Percentiles rank a stretch among this genome's conserved stretches.
These are phyloP conservation scores for Gossypium schwendimanii DNA, from an alignment of 441 rosid genomes.

Conservation along the genomic window DNA sequence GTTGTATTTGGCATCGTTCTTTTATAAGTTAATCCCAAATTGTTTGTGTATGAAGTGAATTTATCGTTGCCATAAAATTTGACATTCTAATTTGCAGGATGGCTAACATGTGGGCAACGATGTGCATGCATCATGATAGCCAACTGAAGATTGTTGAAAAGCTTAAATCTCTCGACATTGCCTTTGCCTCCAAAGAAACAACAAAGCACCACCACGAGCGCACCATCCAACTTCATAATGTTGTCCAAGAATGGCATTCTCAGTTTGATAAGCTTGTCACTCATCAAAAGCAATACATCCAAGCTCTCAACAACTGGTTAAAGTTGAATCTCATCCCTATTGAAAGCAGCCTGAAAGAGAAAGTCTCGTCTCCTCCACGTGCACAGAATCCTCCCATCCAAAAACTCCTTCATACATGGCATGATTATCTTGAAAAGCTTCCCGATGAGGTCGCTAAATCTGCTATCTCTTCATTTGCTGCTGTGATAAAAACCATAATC, in stretches of 20 bases:
- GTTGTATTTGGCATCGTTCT: neutral
- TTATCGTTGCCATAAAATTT: slow-evolving; percentile 1
- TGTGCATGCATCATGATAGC: slow-evolving; percentile 41
- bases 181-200: slow-evolving; percentile 43
- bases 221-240: slow-evolving; percentile 41
- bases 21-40: neutral
- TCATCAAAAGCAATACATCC: slow-evolving; percentile 52
- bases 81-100: slow-evolving; percentile 32
- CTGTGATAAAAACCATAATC: slow-evolving; percentile 40
- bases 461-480: slow-evolving; percentile 44
- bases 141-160: slow-evolving; percentile 42
- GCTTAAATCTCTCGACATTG: slow-evolving; percentile 44
- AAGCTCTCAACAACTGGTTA: slow-evolving; percentile 51
- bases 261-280: slow-evolving; percentile 47
- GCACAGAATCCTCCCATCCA: slow-evolving; percentile 55
- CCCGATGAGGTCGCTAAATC: slow-evolving; percentile 59
- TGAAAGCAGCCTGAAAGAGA: slow-evolving; percentile 55
- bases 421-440: slow-evolving; percentile 45
- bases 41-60: slow-evolving; percentile 1
- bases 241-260: slow-evolving; percentile 45
- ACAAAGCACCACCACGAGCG: slow-evolving; percentile 47
- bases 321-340: slow-evolving; percentile 61
- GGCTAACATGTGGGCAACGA: slow-evolving; percentile 56
- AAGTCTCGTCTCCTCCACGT: slow-evolving; percentile 51
- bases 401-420: slow-evolving; percentile 48